Conservation (phyloP, 192 early-diverging fungal species). For the Coemansia sp. region DNA sequence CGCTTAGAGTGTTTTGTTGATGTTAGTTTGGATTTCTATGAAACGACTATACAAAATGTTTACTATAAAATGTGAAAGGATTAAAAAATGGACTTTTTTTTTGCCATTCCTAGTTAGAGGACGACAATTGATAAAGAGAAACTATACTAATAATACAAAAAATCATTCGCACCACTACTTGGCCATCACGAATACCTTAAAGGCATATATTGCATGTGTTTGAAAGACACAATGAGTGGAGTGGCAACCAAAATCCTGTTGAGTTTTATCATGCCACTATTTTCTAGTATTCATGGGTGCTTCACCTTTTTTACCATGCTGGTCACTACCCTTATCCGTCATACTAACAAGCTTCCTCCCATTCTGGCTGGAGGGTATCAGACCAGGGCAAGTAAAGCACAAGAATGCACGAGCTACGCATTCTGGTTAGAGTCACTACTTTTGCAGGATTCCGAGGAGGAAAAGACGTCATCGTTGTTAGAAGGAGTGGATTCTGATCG, state of each 20-base stretch:
- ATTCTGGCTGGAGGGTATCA: neutral
- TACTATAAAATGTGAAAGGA: too few species aligned
- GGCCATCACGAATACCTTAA: conserved; percentile 1
- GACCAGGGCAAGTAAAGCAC: neutral
- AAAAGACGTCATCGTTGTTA: conserved; percentile 1
- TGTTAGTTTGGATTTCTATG: neutral
- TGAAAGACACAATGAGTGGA: neutral
- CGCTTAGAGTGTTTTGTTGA: neutral
- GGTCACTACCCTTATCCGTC: neutral
- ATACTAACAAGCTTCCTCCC: neutral
- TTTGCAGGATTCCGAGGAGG: conserved; percentile 2
- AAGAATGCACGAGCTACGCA: neutral
- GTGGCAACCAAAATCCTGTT: too few species aligned
- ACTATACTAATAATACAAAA: conserved; percentile 6
- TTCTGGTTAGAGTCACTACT: neutral
- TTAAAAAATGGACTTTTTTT: neutral
- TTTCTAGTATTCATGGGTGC: neutral
- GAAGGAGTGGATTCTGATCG: conserved; percentile 8
- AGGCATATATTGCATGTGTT: conserved; percentile 2
- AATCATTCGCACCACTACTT: neutral
- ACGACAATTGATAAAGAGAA: neutral
- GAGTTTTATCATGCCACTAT: neutral
- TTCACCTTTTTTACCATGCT: neutral
- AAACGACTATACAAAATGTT: neutral
- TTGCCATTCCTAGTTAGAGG: neutral